Evolutionary conservation across 371 early-diverging fungal species (phyloP), one percentile per base, ranked within the genome.

Genomic region (Batkoa obscura): DNA sequence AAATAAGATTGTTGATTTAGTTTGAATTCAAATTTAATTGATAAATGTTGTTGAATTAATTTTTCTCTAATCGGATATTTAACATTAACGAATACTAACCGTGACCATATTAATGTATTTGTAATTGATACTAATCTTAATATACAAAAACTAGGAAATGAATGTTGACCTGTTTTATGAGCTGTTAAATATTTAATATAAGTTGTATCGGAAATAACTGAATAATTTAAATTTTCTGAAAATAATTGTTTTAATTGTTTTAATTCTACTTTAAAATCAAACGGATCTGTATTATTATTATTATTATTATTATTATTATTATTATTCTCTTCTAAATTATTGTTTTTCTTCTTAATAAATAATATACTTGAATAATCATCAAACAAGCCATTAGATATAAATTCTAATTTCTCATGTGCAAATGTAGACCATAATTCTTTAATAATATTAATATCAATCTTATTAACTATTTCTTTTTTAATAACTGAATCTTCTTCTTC

Each of bases 131-230:
- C 10, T 31, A 55, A 3, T 2, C 66, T 50, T 35, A 71, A 49
- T 37, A 69, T 68, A 30, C 69, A 68, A 50, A 71, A 71, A 53
- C 64, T 59, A 13, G 56, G 39, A 31, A 65, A 59, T 0, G 58
- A 46, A 1, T 59, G 39, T 9, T 61, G 52, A 1, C 49, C 49
- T 30, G 31, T 12, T 35, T 68, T 64, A 2, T 62, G 66, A 4
- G 58, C 34, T 32, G 62, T 60, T n/a, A 58, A 61, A 2, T 63
- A 60, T 39, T 65, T 63, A 31, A 69, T 59, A 43, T 61, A 63
- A 8, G 61, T 64, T 10, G 60, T 58, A 1, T 65, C 64, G 10
- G 65, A 55, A 2, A 61, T 37, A 23, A 17, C 13, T 2, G 46
- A 31, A 38, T 33, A 59, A 30, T 32, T 47, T 10, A 39, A 34